phyloP scores from a whole-genome alignment of 805 yeast species.

The Ogataea haglerorum region DNA sequence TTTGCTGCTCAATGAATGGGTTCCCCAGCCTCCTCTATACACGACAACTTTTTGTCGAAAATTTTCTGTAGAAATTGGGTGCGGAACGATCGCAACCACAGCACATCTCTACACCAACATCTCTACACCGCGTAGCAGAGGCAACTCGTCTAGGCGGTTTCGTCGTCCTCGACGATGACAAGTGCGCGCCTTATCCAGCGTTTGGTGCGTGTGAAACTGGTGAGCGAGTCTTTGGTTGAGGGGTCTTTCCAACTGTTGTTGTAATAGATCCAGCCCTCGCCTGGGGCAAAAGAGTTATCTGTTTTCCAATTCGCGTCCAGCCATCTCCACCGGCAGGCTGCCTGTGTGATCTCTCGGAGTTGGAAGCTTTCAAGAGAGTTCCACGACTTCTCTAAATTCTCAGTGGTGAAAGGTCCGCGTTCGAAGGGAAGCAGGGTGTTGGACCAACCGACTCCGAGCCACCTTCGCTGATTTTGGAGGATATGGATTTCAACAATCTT shows the following conservation, averaged over 20 bases:
- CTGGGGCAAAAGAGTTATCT: conserved; percentile 38
- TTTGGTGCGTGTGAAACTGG: conserved; percentile 50
- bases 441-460: conserved; percentile 63
- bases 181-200: conserved; percentile 49
- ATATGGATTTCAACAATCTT: conserved; percentile 50
- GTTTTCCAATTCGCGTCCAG: conserved; percentile 49
- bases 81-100: conserved; percentile 1
- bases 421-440: conserved; percentile 50
- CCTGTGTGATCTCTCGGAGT: conserved; percentile 38
- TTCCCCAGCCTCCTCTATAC: conserved; percentile 14
- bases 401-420: conserved; percentile 46
- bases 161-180: conserved; percentile 10
- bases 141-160: background rate
- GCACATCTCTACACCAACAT: conserved; percentile 4
- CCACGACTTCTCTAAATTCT: conserved; percentile 31
- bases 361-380: conserved; percentile 36
- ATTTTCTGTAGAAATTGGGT: conserved; percentile 7
- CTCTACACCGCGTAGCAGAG: conserved; percentile 3
- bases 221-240: conserved; percentile 41
- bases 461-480: conserved; percentile 56
- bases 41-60: conserved; percentile 13
- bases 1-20: conserved; percentile 3
- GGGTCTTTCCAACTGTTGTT: conserved; percentile 50
- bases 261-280: conserved; percentile 53
- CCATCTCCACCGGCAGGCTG: conserved; percentile 55